Base-by-base conservation (phyloP, 176 grass and related monocot species). In the Canna indica region DNA sequence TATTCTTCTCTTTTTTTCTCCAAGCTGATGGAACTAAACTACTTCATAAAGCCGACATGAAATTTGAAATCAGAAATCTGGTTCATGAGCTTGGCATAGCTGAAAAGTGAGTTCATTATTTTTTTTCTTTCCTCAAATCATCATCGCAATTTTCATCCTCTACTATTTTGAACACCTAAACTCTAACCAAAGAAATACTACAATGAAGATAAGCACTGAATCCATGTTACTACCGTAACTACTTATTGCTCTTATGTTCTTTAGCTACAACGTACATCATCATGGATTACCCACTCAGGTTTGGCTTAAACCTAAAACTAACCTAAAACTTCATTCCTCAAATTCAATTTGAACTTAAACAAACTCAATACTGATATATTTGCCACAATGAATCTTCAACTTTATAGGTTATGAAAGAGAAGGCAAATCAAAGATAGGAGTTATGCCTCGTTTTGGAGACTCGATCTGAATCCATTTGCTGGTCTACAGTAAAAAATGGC, bases 231-330 rank as follows among this genome's bases (percentile, higher is more conserved):
- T n/a, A n/a, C n/a, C n/a, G n/a, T n/a, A n/a, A n/a, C n/a, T n/a
- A n/a, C n/a, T n/a, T n/a, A n/a, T 53, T 20, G 25, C 22, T 31
- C n/a, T 36, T 39, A 52, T 68, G 16, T 53, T 47, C 64, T 81
- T 53, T 42, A 82, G 84, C 31, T 86, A 71, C 65, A 86, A n/a
- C n/a, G n/a, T n/a, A 78, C 35, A 75, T 82, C 66, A 82, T 82
- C 68, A 67, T 85, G 75, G 75, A 81, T 25, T 78, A 81, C 56
- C 83, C 79, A 16, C 84, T 86, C 16, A 27, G 0, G 25, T 78
- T 86, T 39, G 75, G 79, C 46, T 33, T 81, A 20, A 6, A 31
- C 15, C 78, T 70, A 56, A 59, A 78, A 57, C 50, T 15, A 69
- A 35, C 30, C 17, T 67, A 15, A 66, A 24, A 24, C 10, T n/a